phyloP scores from a whole-genome alignment of 352 stramenopile species.

The Proteromonas lacertae region DNA sequence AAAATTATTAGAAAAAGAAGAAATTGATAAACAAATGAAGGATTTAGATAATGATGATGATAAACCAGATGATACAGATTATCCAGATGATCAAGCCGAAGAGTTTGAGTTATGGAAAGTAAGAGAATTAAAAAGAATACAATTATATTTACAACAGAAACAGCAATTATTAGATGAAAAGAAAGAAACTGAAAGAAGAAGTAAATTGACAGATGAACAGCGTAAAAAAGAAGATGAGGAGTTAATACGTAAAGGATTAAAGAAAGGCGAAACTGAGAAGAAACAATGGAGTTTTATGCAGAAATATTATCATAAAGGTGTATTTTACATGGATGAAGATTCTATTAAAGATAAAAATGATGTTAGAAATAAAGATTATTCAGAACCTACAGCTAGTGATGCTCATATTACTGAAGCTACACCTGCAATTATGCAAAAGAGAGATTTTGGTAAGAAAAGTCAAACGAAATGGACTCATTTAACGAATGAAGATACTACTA shows the following conservation, averaged over 20 bases:
- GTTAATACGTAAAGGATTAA: conserved; percentile 11
- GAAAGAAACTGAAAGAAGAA: conserved; percentile 28
- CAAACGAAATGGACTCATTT: conserved; percentile 93
- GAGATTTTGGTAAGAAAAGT: conserved; percentile 79
- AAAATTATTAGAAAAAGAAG: conserved; percentile 17
- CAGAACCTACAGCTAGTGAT: conserved; percentile 13
- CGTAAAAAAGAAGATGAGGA: conserved; percentile 41
- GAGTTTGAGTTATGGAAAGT: conserved; percentile 66
- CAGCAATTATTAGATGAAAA: conserved; percentile 33
- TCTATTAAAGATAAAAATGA: conserved; percentile 10
- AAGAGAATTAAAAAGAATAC: conserved; percentile 55
- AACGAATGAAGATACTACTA: conserved; percentile 76
- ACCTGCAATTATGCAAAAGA: conserved; percentile 23
- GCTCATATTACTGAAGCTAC: conserved; percentile 11
- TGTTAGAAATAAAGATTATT: conserved; percentile 12
- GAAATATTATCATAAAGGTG: conserved; percentile 91
- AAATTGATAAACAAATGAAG: conserved; percentile 53
- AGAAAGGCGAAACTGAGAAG: conserved; percentile 27
- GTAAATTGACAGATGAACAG: conserved; percentile 78
- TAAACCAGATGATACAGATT: not conserved
- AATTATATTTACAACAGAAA: conserved; percentile 35
- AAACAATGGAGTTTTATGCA: conserved; percentile 68
- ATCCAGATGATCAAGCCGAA: conserved; percentile 27
- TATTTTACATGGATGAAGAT: conserved; percentile 65
- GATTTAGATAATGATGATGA: conserved; percentile 4